A percentile compares a stretch with the other conserved stretches of the same genome.
phyloP scores from a whole-genome alignment of 2,329 filamentous ascomycete species.

The Aspergillus thermomutatus region DNA sequence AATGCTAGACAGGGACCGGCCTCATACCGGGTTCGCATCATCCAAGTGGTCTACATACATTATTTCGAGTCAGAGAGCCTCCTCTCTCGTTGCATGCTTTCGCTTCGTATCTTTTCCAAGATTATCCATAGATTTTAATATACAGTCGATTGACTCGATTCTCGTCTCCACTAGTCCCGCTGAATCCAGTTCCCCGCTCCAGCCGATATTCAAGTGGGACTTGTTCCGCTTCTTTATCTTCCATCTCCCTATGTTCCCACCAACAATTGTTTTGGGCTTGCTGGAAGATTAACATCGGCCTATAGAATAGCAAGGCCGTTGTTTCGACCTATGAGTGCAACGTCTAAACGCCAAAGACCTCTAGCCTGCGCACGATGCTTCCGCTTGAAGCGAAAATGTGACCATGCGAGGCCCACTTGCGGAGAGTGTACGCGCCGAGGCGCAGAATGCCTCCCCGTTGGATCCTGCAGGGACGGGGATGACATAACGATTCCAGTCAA shows the following conservation, averaged over 20 bases:
- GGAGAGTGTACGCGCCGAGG: slow-evolving; percentile 27
- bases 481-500: slow-evolving; percentile 22
- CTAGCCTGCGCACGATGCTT: slow-evolving; percentile 28
- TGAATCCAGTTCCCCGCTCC: background rate
- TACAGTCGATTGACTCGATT: background rate
- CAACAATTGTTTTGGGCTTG: background rate
- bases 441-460: slow-evolving; percentile 25
- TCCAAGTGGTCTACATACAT: background rate
- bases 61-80: background rate
- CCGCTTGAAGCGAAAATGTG: slow-evolving; percentile 28
- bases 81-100: background rate
- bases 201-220: no score
- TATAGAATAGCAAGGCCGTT: background rate
- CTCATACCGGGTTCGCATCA: no score
- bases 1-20: no score
- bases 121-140: background rate
- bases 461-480: slow-evolving; percentile 22
- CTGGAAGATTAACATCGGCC: background rate
- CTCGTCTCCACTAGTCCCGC: background rate
- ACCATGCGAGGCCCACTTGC: slow-evolving; percentile 27
- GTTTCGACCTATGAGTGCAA: slow-evolving; percentile 4
- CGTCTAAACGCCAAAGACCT: slow-evolving; percentile 15
- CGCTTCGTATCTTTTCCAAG: no score
- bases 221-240: background rate
- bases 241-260: background rate